Evolutionary conservation across 768 basidiomycete species (phyloP).

Genomic region (Tulasnella sp.): DNA sequence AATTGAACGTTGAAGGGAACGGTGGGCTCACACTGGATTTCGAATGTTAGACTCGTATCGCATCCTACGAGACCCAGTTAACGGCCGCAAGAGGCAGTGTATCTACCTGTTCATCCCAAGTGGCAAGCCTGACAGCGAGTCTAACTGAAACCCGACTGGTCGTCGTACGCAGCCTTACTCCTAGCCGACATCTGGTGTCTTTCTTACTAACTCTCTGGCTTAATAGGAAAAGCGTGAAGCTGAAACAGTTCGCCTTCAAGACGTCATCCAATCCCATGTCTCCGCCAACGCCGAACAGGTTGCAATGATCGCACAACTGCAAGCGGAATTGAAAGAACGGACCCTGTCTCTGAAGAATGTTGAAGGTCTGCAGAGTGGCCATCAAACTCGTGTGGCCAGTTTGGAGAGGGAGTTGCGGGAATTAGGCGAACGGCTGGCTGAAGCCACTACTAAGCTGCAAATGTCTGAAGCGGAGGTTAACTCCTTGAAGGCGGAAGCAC

Average conservation of each 20-base stretch:
- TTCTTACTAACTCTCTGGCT: background rate
- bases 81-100: background rate
- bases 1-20: background rate
- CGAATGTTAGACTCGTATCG: background rate
- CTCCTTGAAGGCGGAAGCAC: conserved; percentile 3
- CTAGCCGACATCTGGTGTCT: background rate
- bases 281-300: background rate
- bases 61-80: background rate
- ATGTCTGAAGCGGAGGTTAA: background rate
- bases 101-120: background rate
- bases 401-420: background rate
- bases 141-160: background rate
- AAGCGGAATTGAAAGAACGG: background rate
- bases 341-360: background rate
- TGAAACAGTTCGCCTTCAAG: background rate
- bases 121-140: background rate
- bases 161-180: background rate
- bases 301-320: background rate
- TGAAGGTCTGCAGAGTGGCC: background rate
- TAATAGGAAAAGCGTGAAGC: background rate
- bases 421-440: background rate
- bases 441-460: background rate
- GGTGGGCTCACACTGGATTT: background rate
- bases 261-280: background rate
- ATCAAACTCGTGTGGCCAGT: background rate